phyloP scores from a whole-genome alignment of 306 rosid species.

The Ormosia emarginata region DNA sequence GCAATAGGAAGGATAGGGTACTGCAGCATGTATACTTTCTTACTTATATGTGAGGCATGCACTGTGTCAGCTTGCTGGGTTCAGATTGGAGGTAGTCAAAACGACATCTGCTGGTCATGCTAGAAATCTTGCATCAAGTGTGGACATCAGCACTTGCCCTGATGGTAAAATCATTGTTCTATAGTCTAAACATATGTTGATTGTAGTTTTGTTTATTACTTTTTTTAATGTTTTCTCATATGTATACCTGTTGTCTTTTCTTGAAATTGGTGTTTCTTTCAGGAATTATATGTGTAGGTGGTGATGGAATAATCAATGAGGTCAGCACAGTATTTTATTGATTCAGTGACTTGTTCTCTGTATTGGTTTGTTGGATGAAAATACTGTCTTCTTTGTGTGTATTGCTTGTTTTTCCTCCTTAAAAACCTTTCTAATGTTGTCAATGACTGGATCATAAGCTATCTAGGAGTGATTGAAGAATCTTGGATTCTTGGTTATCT shows the following conservation, averaged over 20 bases:
- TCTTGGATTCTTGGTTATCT: neutral
- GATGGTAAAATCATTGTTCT: conserved; percentile 63
- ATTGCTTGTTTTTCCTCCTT: neutral
- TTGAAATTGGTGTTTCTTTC: conserved; percentile 28
- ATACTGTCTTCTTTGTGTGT: neutral
- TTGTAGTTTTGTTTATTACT: conserved; percentile 15
- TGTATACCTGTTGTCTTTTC: neutral
- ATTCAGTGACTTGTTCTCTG: neutral
- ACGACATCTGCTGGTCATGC: conserved; percentile 98
- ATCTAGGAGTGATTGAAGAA: conserved; percentile 3
- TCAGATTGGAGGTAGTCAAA: conserved; percentile 87
- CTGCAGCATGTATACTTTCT: conserved; percentile 5
- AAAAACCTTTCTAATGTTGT: conserved; percentile 1
- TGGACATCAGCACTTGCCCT: conserved; percentile 88
- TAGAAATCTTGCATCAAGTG: conserved; percentile 75
- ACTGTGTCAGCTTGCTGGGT: conserved; percentile 95
- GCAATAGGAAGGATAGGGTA: neutral
- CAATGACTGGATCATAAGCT: neutral
- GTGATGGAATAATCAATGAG: conserved; percentile 99
- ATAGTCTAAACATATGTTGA: conserved; percentile 10
- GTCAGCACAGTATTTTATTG: conserved; percentile 42
- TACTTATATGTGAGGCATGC: conserved; percentile 32
- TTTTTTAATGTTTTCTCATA: conserved; percentile 19
- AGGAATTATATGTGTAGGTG: conserved; percentile 99
- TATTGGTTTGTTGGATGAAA: conserved; percentile 11